phyloP scores from a whole-genome alignment of 1,284 basidiomycete species.

The Meripilus lineatus region DNA sequence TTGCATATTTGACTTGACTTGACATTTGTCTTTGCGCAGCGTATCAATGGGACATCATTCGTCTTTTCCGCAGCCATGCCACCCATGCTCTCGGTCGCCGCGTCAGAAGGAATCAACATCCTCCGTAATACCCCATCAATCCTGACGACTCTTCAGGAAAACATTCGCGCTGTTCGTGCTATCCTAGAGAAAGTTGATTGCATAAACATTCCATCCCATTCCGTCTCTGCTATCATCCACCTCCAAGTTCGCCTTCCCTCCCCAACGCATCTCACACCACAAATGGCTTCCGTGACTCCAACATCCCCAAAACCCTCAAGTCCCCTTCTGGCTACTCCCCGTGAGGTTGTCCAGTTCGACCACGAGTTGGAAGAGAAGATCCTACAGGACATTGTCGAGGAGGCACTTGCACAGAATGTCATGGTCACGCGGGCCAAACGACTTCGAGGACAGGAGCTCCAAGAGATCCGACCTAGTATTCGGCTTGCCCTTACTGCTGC shows the following conservation, averaged over 20 bases:
- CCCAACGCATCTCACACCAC: conserved; percentile 31
- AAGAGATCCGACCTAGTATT: conserved; percentile 84
- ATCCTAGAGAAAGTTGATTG: conserved; percentile 79
- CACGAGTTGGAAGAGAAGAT: conserved; percentile 71
- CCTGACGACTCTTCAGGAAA: conserved; percentile 75
- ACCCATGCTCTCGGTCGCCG: conserved; percentile 83
- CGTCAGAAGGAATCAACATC: conserved; percentile 80
- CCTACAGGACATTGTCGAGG: conserved; percentile 88
- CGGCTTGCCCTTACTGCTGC: conserved; percentile 78
- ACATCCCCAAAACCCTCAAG: conserved; percentile 35
- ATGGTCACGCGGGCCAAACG: conserved; percentile 80
- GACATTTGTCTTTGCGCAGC: conserved; percentile 42
- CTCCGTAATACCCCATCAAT: conserved; percentile 73
- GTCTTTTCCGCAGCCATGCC: conserved; percentile 98
- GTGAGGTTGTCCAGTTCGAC: conserved; percentile 46
- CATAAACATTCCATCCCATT: conserved; percentile 82
- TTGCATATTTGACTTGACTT: not conserved
- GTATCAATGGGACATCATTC: conserved; percentile 94
- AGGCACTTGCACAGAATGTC: conserved; percentile 72
- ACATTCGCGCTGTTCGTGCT: conserved; percentile 69
- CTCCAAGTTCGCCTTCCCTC: conserved; percentile 54
- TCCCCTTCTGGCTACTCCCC: conserved; percentile 35
- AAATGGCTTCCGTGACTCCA: conserved; percentile 17
- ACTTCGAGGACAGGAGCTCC: conserved; percentile 75
- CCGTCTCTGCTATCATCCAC: conserved; percentile 85